Evolutionary conservation across 1,284 basidiomycete genomes (phyloP).

Genomic region (Moesziomyces parantarcticus): DNA sequence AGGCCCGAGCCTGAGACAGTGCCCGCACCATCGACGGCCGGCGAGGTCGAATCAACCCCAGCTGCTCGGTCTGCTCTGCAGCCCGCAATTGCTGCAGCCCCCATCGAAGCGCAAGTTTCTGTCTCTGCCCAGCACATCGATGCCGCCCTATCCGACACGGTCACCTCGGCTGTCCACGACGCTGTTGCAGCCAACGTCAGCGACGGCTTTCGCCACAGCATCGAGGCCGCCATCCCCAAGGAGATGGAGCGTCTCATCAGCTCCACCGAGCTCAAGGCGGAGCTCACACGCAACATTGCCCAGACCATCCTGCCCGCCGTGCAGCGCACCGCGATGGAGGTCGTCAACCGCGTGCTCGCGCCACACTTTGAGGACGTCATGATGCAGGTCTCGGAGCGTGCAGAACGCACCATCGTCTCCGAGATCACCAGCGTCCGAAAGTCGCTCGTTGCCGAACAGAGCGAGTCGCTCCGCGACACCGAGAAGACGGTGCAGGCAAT

Average conservation of each 20-base stretch:
- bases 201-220: constrained; percentile 13
- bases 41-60: background rate
- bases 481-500: constrained; percentile 13
- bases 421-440: constrained; percentile 50
- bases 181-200: constrained; percentile 17
- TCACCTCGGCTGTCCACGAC: constrained; percentile 18
- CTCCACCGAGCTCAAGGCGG: constrained; percentile 31
- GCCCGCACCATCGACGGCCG: background rate
- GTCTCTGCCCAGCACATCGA: constrained; percentile 6
- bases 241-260: constrained; percentile 43
- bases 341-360: constrained; percentile 44
- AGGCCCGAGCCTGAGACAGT: background rate
- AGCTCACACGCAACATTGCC: constrained; percentile 42
- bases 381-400: constrained; percentile 20
- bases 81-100: background rate
- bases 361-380: constrained; percentile 52
- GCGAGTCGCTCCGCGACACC: constrained; percentile 25
- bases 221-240: constrained; percentile 23
- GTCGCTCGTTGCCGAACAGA: constrained; percentile 40
- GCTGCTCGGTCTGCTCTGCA: background rate
- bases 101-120: background rate
- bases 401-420: constrained; percentile 30
- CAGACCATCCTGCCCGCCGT: constrained; percentile 46
- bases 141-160: constrained; percentile 16
- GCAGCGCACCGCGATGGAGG: constrained; percentile 50